These are phyloP conservation scores for Kwoniella bestiolae DNA, from an alignment of 768 basidiomycete genomes.

Conservation along the genomic window DNA sequence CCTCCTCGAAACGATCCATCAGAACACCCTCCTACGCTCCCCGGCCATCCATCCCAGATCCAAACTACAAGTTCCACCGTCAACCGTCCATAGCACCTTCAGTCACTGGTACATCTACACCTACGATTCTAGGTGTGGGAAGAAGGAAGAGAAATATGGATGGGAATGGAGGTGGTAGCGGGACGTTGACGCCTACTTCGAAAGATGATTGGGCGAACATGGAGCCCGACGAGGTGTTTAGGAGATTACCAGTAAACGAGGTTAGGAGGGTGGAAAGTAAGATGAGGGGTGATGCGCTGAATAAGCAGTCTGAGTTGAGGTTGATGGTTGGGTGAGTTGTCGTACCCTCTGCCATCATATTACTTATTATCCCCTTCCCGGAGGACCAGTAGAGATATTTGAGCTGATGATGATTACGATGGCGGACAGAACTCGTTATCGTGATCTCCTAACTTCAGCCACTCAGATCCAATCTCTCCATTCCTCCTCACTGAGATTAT, in stretches of 20 bases:
- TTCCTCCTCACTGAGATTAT: constrained; percentile 50
- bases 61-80: too few species aligned
- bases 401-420: background rate
- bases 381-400: background rate
- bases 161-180: background rate
- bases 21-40: constrained; percentile 13
- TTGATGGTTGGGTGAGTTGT: constrained; percentile 55
- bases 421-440: constrained; percentile 45
- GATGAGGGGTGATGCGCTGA: constrained; percentile 50
- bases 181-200: constrained; percentile 5
- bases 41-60: constrained; percentile 8
- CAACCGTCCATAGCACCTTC: constrained; percentile 17
- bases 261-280: constrained; percentile 53
- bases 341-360: too few species aligned
- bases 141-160: background rate
- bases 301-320: constrained; percentile 55
- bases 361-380: too few species aligned
- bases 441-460: constrained; percentile 56
- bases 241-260: constrained; percentile 47
- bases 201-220: constrained; percentile 51
- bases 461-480: constrained; percentile 54
- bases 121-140: constrained; percentile 3
- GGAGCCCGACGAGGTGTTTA: constrained; percentile 57
- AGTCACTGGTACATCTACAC: constrained; percentile 13
- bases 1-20: constrained; percentile 22